A percentile compares a stretch with the other conserved stretches of the same genome.
Conservation (phyloP, 202 grass and related monocot genomes). For the Schoenoplectus triqueter region DNA sequence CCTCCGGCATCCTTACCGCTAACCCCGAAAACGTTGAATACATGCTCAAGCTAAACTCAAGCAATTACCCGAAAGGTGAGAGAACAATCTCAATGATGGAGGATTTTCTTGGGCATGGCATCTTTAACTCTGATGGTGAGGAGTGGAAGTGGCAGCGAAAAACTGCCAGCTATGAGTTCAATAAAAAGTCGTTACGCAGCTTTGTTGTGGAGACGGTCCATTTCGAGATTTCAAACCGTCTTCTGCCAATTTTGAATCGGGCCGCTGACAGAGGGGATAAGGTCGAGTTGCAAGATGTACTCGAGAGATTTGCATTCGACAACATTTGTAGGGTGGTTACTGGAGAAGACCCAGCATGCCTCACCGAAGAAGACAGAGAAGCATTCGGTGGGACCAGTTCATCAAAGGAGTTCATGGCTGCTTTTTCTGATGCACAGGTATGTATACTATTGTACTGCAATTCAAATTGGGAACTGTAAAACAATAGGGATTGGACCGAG, state of each 20-base stretch:
- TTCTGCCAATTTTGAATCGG: constrained; percentile 48
- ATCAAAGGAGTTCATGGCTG: constrained; percentile 30
- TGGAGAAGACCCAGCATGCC: constrained; percentile 61
- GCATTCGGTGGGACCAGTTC: neutral
- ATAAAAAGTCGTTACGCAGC: constrained; percentile 41
- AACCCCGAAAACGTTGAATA: constrained; percentile 41
- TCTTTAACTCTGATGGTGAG: constrained; percentile 58
- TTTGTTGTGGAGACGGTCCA: constrained; percentile 50
- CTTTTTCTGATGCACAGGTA: constrained; percentile 31
- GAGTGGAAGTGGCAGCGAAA: constrained; percentile 57
- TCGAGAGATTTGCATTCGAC: constrained; percentile 62
- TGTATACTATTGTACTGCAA: neutral
- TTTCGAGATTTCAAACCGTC: constrained; percentile 41
- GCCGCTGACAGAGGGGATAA: neutral
- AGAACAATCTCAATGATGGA: neutral
- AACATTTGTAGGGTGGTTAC: constrained; percentile 57
- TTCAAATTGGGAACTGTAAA: neutral
- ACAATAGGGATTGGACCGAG: neutral
- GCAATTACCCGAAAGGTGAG: constrained; percentile 45
- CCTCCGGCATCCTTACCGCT: constrained; percentile 24
- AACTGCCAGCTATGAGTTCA: constrained; percentile 53
- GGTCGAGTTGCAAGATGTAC: constrained; percentile 49
- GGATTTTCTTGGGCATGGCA: constrained; percentile 57
- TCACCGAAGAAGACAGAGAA: constrained; percentile 30
- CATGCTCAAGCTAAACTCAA: constrained; percentile 41